These are phyloP conservation scores for Xylaria sp. DNA, from an alignment of 2,329 filamentous ascomycete species.

Conservation along the genomic window DNA sequence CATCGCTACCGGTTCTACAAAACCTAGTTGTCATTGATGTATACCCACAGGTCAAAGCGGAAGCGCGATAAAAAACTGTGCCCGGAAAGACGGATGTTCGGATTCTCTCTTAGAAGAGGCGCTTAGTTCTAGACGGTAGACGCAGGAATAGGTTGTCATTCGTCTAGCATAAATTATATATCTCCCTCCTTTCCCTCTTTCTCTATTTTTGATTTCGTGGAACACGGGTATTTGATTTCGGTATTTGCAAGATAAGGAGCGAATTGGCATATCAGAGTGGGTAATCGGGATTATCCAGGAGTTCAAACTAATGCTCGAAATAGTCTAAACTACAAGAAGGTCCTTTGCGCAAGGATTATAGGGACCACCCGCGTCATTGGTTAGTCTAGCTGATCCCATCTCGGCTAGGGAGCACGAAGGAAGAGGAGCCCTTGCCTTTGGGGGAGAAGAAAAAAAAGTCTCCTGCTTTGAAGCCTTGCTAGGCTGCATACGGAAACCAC, in stretches of 20 bases:
- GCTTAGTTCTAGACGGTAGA: background rate
- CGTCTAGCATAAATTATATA: too few relatives aligned
- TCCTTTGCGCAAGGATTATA: background rate
- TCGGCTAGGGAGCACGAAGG: background rate
- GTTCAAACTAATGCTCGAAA: too few relatives aligned
- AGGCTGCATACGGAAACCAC: slow-evolving; percentile 1
- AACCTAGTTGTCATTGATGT: too few relatives aligned
- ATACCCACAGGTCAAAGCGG: too few relatives aligned
- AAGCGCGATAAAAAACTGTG: too few relatives aligned
- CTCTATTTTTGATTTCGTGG: background rate
- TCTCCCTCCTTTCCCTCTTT: background rate
- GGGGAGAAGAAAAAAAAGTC: too few relatives aligned
- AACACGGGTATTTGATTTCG: background rate
- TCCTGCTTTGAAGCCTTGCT: background rate
- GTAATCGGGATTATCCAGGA: too few relatives aligned
- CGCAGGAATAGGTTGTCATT: background rate
- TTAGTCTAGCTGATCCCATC: background rate
- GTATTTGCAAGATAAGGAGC: background rate
- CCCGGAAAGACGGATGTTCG: too few relatives aligned
- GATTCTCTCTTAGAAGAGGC: background rate
- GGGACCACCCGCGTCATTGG: slow-evolving; percentile 11
- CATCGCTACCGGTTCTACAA: too few relatives aligned
- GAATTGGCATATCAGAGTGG: background rate
- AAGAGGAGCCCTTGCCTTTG: too few relatives aligned
- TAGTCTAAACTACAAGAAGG: too few relatives aligned